Base-by-base conservation (phyloP, 2,329 filamentous ascomycete genomes). In the Penicillium paneum region DNA sequence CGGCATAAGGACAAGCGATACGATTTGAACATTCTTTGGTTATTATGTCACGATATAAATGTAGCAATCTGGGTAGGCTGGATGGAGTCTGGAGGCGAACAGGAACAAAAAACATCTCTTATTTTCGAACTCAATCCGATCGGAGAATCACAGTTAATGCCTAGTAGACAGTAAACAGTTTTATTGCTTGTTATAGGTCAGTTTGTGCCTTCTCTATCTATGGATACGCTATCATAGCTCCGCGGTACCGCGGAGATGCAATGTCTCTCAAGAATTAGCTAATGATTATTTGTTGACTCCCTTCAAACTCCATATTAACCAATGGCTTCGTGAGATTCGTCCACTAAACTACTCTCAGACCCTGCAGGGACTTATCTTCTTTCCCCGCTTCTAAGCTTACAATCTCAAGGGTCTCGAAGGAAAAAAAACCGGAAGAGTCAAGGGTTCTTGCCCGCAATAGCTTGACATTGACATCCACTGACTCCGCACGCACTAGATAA, bases 251-350 rank as follows among this genome's bases (percentile, higher is more conserved):
- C 45, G 51, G 51, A 43, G 53, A 42, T 52, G 6, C 13, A 24
- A 24, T 24, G 21, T 54, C 55, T 46, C 47, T 6, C 26, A 24
- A 24, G 21, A 51, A 59, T 64, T 64, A 64, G 58, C 58, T 61
- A 63, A 63, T 24, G 21, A 24, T 24, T 24, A 24, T 55, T 51
- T 36, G 21, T 48, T 28, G 10, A 29, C 24, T 17, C 26, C 3
- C 4, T 28, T 28, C 26, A 28, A 29, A 43, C n/a, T 13, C 32
- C 2, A 3, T 26, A 6, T 41, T 41, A 7, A 24, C 42, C 42
- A 45, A 45, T 45, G 19, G 34, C 4, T 19, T 31, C 4, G 13
- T 43, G 11, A 15, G 10, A 21, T 32, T 21, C 12, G 5, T 21
- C 12, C 38, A 40, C 38, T 43, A 49, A 24, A 36, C 35, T 29